Evolutionary conservation across 2,329 filamentous ascomycete genomes (phyloP), one percentile per base, ranked within the genome.

Genomic region (Nothophaeocryptopus gaeumannii): DNA sequence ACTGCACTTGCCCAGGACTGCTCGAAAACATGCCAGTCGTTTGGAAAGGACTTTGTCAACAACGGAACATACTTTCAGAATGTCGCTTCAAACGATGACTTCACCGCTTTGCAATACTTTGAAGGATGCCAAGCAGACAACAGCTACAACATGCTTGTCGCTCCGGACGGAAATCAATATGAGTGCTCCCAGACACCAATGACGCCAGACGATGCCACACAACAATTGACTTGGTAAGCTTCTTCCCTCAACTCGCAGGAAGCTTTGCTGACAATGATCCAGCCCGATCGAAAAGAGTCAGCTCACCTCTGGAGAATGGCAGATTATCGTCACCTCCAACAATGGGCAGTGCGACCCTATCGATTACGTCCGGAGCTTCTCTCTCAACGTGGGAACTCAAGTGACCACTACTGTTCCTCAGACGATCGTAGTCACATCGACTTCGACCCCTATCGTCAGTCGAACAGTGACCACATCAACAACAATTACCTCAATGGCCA

Each of bases 1-100:
- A 26, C 20, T 26, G 20, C 20, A 26, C 7, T 26, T 26, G 20
- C 20, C 7, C 20, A 26, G 20, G 20, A 26, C 20, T 26, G 20
- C 20, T 26, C 20, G 20, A 26, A 26, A 26, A 26, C 20, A 26
- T 26, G 20, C 7, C 20, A 26, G 20, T 26, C 20, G 20, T 26
- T 26, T 26, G 20, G 20, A 3, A 26, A 26, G 20, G 74, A 77
- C 55, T 77, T 73, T 47, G 59, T 72, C 39, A 67, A 71, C 55
- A 71, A 70, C 32, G 67, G 67, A 2, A 55, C 61, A n/a, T 77
- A 75, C 61, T 77, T 75, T 59, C 73, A 75, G 58, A 74, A 76
- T 57, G 66, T 67, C 8, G 58, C 64, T 10, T 74, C 71, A 0
- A 62, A 59, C 3, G 71, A 72, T 2, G 57, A 58, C 5, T 77